Evolutionary conservation across 108 stramenopile species (phyloP), one percentile per base, ranked within the genome.

Genomic region (Discostella stelligeroides): DNA sequence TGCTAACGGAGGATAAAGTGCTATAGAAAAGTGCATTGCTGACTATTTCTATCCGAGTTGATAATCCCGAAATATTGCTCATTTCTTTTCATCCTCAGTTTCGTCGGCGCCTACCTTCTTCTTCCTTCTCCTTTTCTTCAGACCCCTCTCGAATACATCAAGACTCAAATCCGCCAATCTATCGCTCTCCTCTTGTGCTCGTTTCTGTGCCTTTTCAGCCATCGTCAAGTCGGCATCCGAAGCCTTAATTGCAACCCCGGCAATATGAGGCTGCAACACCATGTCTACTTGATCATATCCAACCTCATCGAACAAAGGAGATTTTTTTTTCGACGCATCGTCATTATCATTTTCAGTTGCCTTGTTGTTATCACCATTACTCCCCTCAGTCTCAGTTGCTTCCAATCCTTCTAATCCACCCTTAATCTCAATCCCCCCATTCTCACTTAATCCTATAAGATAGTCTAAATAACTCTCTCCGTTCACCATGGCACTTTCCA

Each of bases 241-340:
- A 0, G 86, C 74, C 62, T 95, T 95, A 54, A 89, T 77, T 14
- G 86, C 89, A 17, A 95, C 90, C 38, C 91, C 88, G 2, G 94
- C 94, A n/a, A 87, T 65, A 63, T 95, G 94, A 13, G 94, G 94
- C 47, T 75, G 70, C 51, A 90, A 64, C 10, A 90, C 88, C 49
- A 92, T 66, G 72, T 92, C 89, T 21, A 95, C 88, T 48, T 85
- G 80, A 74, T 95, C 94, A 50, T 60, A 89, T 64, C 91, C 94
- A 9, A 90, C 76, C 28, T 82, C 84, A 41, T 89, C 91, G 58
- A 92, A 92, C 40, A 87, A 49, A 13, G 83, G 77, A 23, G 69
- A 80, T 0, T 38, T 34, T 0, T 66, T 25, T 6, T 17, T 40
- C 18, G 49, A 63, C 11, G 61, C 75, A 12, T 58, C 71, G 21